Percentiles rank a stretch among this genome's conserved stretches.
Conservation (phyloP, 2,329 filamentous ascomycete species). For the Colletotrichum gigasporum region DNA sequence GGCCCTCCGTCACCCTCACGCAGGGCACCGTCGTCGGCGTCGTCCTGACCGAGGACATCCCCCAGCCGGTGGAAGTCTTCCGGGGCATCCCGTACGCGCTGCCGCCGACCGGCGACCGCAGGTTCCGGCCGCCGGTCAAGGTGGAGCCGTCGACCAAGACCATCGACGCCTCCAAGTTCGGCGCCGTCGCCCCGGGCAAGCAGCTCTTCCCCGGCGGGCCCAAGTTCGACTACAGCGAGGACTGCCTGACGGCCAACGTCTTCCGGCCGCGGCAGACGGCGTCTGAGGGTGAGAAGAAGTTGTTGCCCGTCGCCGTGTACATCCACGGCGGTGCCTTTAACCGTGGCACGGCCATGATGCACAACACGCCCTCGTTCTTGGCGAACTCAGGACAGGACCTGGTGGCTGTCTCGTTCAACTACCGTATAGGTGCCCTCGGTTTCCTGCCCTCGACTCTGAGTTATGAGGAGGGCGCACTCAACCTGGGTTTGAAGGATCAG, state of each 20-base stretch:
- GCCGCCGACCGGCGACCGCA: slow-evolving; percentile 39
- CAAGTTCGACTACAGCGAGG: slow-evolving; percentile 49
- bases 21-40: slow-evolving; percentile 54
- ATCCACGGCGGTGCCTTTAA: slow-evolving; percentile 73
- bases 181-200: slow-evolving; percentile 48
- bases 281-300: slow-evolving; percentile 23
- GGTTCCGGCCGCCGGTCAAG: slow-evolving; percentile 54
- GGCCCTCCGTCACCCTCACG: slow-evolving; percentile 35
- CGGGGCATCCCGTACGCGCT: slow-evolving; percentile 62
- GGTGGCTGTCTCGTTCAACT: slow-evolving; percentile 68
- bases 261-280: slow-evolving; percentile 48
- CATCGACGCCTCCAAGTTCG: slow-evolving; percentile 47
- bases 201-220: slow-evolving; percentile 37
- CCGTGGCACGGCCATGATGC: slow-evolving; percentile 59
- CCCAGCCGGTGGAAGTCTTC: slow-evolving; percentile 58
- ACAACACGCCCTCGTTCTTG: slow-evolving; percentile 71
- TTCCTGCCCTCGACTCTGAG: slow-evolving; percentile 69
- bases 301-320: slow-evolving; percentile 63
- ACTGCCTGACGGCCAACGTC: slow-evolving; percentile 65
- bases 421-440: slow-evolving; percentile 73
- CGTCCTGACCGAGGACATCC: slow-evolving; percentile 43
- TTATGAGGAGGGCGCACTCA: slow-evolving; percentile 64
- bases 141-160: slow-evolving; percentile 37
- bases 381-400: slow-evolving; percentile 63
- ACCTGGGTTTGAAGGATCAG: slow-evolving; percentile 73